Conservation (phyloP, 2,329 filamentous ascomycete genomes). For the Cordyceps farinosa region DNA sequence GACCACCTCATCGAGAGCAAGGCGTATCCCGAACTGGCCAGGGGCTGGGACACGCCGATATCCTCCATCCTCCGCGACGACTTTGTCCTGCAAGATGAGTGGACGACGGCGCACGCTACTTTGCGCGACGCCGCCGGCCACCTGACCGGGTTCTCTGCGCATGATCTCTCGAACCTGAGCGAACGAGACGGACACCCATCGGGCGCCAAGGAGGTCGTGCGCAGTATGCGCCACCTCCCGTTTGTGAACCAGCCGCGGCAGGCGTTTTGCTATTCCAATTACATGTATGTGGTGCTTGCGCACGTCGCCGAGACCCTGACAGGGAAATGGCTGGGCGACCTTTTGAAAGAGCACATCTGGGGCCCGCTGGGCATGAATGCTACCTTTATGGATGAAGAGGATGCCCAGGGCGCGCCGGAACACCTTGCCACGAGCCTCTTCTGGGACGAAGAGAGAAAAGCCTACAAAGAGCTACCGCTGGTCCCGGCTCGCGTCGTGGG, state of each 20-base stretch:
- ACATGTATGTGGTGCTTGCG: slow-evolving; percentile 40
- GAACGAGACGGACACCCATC: not conserved
- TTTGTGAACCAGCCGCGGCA: slow-evolving; percentile 38
- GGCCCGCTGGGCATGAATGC: slow-evolving; percentile 39
- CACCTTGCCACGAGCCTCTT: slow-evolving; percentile 36
- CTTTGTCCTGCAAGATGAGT: slow-evolving; percentile 9
- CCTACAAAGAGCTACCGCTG: slow-evolving; percentile 18
- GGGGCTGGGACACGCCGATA: too few relatives aligned
- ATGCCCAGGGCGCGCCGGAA: slow-evolving; percentile 18
- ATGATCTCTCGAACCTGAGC: not conserved
- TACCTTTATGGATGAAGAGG: slow-evolving; percentile 26
- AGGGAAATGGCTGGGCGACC: slow-evolving; percentile 30
- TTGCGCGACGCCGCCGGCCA: not conserved
- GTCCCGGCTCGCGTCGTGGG: slow-evolving; percentile 18
- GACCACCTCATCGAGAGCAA: too few relatives aligned
- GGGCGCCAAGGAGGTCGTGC: slow-evolving; percentile 25
- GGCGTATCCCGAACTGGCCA: too few relatives aligned
- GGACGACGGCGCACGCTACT: not conserved
- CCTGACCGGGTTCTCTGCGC: not conserved
- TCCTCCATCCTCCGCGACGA: not conserved
- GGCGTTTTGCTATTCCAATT: slow-evolving; percentile 43
- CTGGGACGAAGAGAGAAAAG: slow-evolving; percentile 27
- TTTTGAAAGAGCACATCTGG: slow-evolving; percentile 37
- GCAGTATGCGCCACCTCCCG: slow-evolving; percentile 39
- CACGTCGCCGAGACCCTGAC: slow-evolving; percentile 38